phyloP scores from a whole-genome alignment of 1,139 yeast genomes.

The Sugiyamaella neomexicana region DNA sequence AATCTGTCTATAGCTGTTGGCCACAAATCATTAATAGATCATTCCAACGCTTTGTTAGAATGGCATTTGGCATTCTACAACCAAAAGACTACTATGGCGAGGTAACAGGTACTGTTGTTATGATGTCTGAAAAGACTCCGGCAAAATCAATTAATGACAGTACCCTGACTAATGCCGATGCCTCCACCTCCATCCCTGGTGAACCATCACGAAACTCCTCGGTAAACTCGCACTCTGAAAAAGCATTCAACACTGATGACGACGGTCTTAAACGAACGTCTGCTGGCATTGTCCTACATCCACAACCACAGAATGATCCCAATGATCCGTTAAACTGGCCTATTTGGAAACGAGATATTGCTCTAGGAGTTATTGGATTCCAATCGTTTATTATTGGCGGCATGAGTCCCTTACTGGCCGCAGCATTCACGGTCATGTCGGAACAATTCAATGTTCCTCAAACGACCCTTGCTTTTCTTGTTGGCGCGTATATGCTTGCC shows the following conservation, averaged over 20 bases:
- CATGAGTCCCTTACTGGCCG: constrained; percentile 60
- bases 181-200: too few relatives aligned
- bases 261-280: constrained; percentile 47
- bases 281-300: constrained; percentile 60
- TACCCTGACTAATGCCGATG: constrained; percentile 16
- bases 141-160: constrained; percentile 7
- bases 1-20: too few relatives aligned
- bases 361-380: constrained; percentile 55
- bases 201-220: not conserved
- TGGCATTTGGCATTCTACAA: constrained; percentile 46
- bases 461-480: constrained; percentile 52
- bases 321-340: constrained; percentile 81
- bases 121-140: constrained; percentile 33
- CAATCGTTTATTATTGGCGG: constrained; percentile 66
- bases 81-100: constrained; percentile 42
- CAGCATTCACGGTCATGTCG: constrained; percentile 51
- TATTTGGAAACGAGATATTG: constrained; percentile 56
- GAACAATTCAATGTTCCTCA: constrained; percentile 49
- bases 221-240: constrained; percentile 12
- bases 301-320: constrained; percentile 75
- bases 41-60: not conserved
- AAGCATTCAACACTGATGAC: constrained; percentile 19
- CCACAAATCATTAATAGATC: too few relatives aligned
- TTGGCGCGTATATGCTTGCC: constrained; percentile 61
- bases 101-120: constrained; percentile 51